Evolutionary conservation across 306 rosid genomes (phyloP).

Genomic region (Echinosophora koreensis): DNA sequence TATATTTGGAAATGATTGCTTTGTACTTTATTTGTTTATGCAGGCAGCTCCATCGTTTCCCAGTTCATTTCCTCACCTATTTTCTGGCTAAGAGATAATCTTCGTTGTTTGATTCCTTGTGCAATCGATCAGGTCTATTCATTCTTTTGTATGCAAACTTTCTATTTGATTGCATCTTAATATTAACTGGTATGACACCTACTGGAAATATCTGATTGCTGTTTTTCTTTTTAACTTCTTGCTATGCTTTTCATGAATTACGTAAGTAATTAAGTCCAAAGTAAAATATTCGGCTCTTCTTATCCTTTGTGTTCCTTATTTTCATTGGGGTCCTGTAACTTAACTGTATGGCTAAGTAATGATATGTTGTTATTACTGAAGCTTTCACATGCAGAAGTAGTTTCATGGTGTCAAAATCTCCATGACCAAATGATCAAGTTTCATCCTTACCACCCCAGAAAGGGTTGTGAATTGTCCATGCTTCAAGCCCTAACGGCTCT

Average conservation of each 20-base stretch:
- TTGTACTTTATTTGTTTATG: slow-evolving; percentile 47
- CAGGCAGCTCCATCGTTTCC: slow-evolving; percentile 99
- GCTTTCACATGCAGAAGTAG: background rate
- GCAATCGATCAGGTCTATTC: slow-evolving; percentile 89
- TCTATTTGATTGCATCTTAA: slow-evolving; percentile 19
- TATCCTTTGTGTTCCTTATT: background rate
- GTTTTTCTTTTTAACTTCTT: slow-evolving; percentile 33
- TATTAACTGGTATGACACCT: slow-evolving; percentile 1
- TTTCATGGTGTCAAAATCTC: background rate
- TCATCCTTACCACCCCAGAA: background rate
- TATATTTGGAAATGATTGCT: slow-evolving; percentile 44
- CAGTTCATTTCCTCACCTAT: slow-evolving; percentile 95
- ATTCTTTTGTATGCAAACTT: slow-evolving; percentile 17
- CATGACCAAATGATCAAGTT: background rate
- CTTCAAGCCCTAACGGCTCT: background rate
- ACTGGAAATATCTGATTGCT: slow-evolving; percentile 16
- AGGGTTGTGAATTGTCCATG: background rate
- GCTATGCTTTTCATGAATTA: background rate
- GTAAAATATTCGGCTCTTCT: background rate
- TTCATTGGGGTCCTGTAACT: background rate
- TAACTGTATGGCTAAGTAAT: slow-evolving; percentile 10
- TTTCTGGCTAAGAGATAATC: slow-evolving; percentile 76
- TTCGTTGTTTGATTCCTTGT: slow-evolving; percentile 94
- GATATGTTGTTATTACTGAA: slow-evolving; percentile 3
- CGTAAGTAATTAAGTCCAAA: too few relatives aligned